Base-by-base conservation (phyloP, 2,329 filamentous ascomycete species). In the Westerdykella sp. region DNA sequence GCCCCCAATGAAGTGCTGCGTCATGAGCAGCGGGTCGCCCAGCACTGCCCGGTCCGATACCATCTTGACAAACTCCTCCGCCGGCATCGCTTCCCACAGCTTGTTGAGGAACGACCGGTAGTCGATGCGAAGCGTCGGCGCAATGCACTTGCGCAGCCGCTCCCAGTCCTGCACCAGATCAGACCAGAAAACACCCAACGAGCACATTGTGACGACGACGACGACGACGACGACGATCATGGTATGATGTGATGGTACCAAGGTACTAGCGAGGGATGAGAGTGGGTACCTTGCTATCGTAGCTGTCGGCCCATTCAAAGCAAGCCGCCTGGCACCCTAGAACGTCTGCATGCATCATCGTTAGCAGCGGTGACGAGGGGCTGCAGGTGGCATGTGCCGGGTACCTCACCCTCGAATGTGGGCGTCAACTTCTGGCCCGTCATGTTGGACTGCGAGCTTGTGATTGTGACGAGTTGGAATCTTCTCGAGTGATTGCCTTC, bases 291-390 rank as follows among this genome's bases (percentile, higher is more conserved):
- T 84, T 84, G 62, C 73, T 74, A 63, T 83, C 79, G 65, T 83
- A 82, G 69, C 75, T 79, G 62, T 81, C 79, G 44, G 77, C 79
- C 80, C 80, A 83, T 57, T 81, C 76, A 63, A 77, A 81, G 53
- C 72, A 68, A 30, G 72, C 69, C 39, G 72, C 61, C 46, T 68
- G 69, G 56, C 73, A 67, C 39, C 73, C 74, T 58, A 76, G 70
- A 52, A 72, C 73, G 56, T 79, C 75, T 65, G 30, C 23, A 14
- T 9, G 6, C 16, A 1, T 61, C 48, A 61, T 45, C 25, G n/a
- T 34, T 21, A 15, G 32, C 21, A 39, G n/a, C 22, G n/a, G n/a
- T 13, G n/a, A 21, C 34, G 13, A 16, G 13, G 4, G 11, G 15
- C n/a, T 38, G 40, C n/a, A n/a, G n/a, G n/a, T n/a, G n/a, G n/a